A percentile compares a stretch with the other conserved stretches of the same genome.
These are phyloP conservation scores for Sequoia sempervirens DNA, from an alignment of 75 land plant species.

Conservation along the genomic window DNA sequence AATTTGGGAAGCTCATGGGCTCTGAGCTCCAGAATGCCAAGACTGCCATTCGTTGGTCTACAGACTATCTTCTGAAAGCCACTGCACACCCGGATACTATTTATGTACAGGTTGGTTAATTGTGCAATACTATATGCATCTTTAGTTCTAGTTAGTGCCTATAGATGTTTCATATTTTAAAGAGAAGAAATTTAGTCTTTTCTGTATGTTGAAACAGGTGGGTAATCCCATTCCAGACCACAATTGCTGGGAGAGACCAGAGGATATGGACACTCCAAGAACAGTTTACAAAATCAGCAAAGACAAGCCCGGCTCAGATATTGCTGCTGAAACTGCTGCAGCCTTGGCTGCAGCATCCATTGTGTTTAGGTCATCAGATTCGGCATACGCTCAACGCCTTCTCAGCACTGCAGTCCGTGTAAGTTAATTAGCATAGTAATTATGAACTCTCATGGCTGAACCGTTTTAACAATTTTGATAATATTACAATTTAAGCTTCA, in stretches of 20 bases:
- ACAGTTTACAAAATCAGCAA: constrained; percentile 49
- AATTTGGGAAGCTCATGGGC: constrained; percentile 20
- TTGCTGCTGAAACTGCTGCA: constrained; percentile 77
- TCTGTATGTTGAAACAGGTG: constrained; percentile 25
- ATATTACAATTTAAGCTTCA: too few species aligned
- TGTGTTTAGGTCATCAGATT: constrained; percentile 47
- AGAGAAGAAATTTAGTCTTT: not conserved
- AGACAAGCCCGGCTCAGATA: constrained; percentile 60
- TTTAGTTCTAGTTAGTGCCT: too few species aligned
- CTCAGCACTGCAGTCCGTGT: constrained; percentile 26
- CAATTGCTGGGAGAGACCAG: constrained; percentile 81
- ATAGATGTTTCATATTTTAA: too few species aligned
- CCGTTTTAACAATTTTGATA: too few species aligned
- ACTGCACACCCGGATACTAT: constrained; percentile 6
- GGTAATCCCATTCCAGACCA: constrained; percentile 68
- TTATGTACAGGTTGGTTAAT: constrained; percentile 12
- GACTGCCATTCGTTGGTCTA: constrained; percentile 10
- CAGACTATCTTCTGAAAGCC: constrained; percentile 15
- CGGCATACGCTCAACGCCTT: constrained; percentile 37
- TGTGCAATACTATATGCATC: too few species aligned
- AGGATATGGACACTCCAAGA: constrained; percentile 77
- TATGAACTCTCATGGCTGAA: not conserved
- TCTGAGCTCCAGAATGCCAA: constrained; percentile 15
- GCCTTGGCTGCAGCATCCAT: constrained; percentile 73
- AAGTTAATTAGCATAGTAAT: not conserved